Evolutionary conservation across 768 basidiomycete species (phyloP).

Genomic region (Hygrophorus russula): DNA sequence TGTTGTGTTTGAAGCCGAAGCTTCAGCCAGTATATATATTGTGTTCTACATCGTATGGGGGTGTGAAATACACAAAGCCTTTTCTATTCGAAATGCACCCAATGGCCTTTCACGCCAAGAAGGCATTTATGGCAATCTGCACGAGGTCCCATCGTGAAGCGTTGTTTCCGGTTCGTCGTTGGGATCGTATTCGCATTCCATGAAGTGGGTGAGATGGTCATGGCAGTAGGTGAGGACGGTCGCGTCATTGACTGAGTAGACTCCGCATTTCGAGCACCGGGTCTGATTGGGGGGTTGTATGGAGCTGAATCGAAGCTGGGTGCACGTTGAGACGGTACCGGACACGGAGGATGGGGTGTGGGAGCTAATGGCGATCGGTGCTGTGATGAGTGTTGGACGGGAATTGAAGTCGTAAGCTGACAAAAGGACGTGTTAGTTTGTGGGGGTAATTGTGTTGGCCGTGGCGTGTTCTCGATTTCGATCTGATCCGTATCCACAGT

Average conservation of each 20-base stretch:
- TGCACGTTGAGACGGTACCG: too few species aligned
- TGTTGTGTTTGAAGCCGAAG: background rate
- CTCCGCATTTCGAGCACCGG: background rate
- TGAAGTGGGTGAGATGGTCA: background rate
- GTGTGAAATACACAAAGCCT: background rate
- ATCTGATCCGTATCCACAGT: too few species aligned
- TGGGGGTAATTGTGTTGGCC: too few species aligned
- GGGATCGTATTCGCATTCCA: background rate
- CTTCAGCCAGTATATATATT: too few species aligned
- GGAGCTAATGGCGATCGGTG: too few species aligned
- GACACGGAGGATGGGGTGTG: too few species aligned
- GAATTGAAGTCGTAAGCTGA: background rate
- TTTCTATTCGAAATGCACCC: conserved; percentile 48
- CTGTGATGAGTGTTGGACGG: background rate
- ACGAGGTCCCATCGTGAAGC: conserved; percentile 63
- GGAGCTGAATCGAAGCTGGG: background rate
- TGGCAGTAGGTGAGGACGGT: background rate
- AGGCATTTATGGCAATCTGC: conserved; percentile 59
- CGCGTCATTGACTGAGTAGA: background rate
- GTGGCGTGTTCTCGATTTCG: too few species aligned
- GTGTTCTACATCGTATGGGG: background rate
- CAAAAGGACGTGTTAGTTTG: too few species aligned
- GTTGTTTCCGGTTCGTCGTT: conserved; percentile 20
- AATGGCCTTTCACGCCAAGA: conserved; percentile 59
- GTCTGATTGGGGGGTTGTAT: background rate